A percentile compares a stretch with the other conserved stretches of the same genome.
These are phyloP conservation scores for Starmera pachycereana DNA, from an alignment of 805 yeast genomes.

Conservation along the genomic window DNA sequence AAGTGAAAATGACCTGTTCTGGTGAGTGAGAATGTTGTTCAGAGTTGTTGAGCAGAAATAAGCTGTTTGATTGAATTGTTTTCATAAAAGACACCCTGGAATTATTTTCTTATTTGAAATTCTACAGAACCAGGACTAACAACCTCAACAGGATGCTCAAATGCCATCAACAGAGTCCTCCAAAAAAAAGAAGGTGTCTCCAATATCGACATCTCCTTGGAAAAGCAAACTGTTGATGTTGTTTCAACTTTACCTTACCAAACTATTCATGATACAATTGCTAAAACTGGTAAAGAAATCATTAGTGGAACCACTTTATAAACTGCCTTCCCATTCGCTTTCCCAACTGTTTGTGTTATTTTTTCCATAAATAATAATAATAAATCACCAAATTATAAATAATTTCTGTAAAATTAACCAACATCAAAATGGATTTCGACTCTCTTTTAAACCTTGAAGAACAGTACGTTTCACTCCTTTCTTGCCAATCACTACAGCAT, in stretches of 20 bases:
- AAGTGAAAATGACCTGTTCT: slow-evolving; percentile 79
- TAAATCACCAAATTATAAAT: no score
- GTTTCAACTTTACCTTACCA: slow-evolving; percentile 59
- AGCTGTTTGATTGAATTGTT: no score
- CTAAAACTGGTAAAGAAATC: slow-evolving; percentile 87
- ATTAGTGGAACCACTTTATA: slow-evolving; percentile 45
- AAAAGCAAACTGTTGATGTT: slow-evolving; percentile 75
- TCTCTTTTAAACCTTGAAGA: slow-evolving; percentile 51
- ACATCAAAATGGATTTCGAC: slow-evolving; percentile 32
- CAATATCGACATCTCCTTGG: slow-evolving; percentile 63
- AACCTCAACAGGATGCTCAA: slow-evolving; percentile 53
- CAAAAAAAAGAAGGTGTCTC: slow-evolving; percentile 65
- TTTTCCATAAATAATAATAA: no score
- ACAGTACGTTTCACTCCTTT: slow-evolving; percentile 18
- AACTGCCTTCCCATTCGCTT: no score
- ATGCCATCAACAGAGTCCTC: slow-evolving; percentile 74
- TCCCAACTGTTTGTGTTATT: no score
- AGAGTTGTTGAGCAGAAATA: background rate
- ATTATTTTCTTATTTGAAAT: no score
- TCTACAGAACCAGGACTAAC: no score
- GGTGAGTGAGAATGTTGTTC: no score
- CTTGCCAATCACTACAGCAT: slow-evolving; percentile 1
- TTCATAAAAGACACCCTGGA: no score
- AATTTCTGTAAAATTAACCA: background rate
- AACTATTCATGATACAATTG: slow-evolving; percentile 66